These are phyloP conservation scores for Microcyclospora pomicola DNA, from an alignment of 2,329 filamentous ascomycete species.

Conservation along the genomic window DNA sequence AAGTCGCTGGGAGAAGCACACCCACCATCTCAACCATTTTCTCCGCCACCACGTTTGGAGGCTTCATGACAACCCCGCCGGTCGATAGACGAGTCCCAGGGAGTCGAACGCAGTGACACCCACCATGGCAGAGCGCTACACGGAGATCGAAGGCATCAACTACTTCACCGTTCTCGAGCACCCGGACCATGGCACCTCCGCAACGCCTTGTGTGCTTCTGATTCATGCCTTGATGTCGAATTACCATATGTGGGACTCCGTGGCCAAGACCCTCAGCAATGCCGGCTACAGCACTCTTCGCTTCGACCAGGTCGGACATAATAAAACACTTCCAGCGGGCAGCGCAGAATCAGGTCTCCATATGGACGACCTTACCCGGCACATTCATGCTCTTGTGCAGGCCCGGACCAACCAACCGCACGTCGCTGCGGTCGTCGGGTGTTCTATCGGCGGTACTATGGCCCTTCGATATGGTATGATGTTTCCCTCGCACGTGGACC, in stretches of 20 bases:
- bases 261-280: slow-evolving; percentile 8
- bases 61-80: too few relatives aligned
- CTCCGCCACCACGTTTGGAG: too few relatives aligned
- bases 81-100: too few relatives aligned
- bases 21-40: too few relatives aligned
- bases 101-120: too few relatives aligned
- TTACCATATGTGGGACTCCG: slow-evolving; percentile 16
- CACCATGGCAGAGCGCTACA: slow-evolving; percentile 1
- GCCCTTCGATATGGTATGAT: slow-evolving; percentile 18
- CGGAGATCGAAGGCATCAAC: slow-evolving; percentile 13
- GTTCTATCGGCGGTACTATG: slow-evolving; percentile 16
- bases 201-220: slow-evolving; percentile 10
- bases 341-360: slow-evolving; percentile 4
- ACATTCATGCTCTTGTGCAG: slow-evolving; percentile 13
- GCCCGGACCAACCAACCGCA: slow-evolving; percentile 4
- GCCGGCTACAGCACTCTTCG: slow-evolving; percentile 16
- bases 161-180: slow-evolving; percentile 15
- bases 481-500: slow-evolving; percentile 11
- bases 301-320: slow-evolving; percentile 18
- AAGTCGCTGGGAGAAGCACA: too few relatives aligned
- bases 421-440: slow-evolving; percentile 15
- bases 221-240: slow-evolving; percentile 19
- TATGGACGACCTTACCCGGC: slow-evolving; percentile 15
- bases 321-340: slow-evolving; percentile 10
- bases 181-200: slow-evolving; percentile 3